Evolutionary conservation across 805 yeast species (phyloP).

Genomic region (Kuraishia piskuri): DNA sequence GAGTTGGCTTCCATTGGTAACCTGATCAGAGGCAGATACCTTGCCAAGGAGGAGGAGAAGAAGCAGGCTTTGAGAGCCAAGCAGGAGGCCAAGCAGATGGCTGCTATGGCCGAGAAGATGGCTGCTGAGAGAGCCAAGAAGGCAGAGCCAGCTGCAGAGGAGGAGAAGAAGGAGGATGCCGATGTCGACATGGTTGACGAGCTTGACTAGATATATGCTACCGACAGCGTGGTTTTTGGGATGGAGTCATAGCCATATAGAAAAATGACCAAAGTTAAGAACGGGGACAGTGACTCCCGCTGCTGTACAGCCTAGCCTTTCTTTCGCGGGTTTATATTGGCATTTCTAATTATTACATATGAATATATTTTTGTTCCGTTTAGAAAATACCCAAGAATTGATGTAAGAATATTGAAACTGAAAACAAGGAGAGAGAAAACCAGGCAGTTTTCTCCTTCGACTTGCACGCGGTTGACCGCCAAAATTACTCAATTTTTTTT

Average conservation of each 20-base stretch:
- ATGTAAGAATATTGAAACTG: no score
- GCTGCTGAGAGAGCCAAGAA: constrained; percentile 67
- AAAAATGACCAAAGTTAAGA: neutral
- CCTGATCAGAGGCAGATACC: constrained; percentile 90
- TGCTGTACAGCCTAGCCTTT: neutral
- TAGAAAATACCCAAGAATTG: no score
- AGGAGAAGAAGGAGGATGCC: constrained; percentile 26
- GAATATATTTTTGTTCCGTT: neutral
- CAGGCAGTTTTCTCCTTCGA: no score
- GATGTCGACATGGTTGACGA: constrained; percentile 27
- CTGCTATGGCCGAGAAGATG: constrained; percentile 74
- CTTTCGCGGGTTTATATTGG: neutral
- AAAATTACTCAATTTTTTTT: no score
- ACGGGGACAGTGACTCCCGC: neutral
- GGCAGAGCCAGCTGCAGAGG: constrained; percentile 9
- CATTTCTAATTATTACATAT: neutral
- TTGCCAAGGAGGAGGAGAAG: constrained; percentile 91
- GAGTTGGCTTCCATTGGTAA: constrained; percentile 94
- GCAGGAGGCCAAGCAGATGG: constrained; percentile 80
- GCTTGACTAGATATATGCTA: constrained; percentile 9
- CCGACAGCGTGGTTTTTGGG: neutral
- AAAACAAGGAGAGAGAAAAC: no score
- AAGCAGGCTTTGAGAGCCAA: constrained; percentile 80
- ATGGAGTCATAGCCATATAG: neutral
- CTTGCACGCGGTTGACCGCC: no score